phyloP scores from a whole-genome alignment of 805 yeast genomes.

The Zygosaccharomyces lentus region DNA sequence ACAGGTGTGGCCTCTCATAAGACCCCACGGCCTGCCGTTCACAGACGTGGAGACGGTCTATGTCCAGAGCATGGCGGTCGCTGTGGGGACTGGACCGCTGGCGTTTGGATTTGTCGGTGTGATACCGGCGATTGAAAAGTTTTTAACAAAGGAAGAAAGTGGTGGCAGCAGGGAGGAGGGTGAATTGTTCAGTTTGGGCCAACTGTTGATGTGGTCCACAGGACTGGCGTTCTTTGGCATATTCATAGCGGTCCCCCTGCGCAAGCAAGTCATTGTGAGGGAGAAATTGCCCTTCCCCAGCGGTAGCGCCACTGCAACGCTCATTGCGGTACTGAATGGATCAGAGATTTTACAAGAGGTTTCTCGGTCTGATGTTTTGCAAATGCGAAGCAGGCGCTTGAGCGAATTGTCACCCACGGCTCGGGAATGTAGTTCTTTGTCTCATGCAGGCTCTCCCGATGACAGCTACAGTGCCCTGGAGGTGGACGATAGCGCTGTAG shows the following conservation, averaged over 20 bases:
- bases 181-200: constrained; percentile 39
- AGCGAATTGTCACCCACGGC: constrained; percentile 21
- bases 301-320: constrained; percentile 92
- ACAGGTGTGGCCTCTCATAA: constrained; percentile 38
- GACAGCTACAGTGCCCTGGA: constrained; percentile 6
- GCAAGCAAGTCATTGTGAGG: constrained; percentile 80
- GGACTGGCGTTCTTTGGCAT: constrained; percentile 94
- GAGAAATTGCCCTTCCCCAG: constrained; percentile 91
- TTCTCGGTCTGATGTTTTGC: constrained; percentile 33
- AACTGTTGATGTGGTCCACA: constrained; percentile 73
- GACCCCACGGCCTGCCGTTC: constrained; percentile 42
- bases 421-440: constrained; percentile 4
- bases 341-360: constrained; percentile 45
- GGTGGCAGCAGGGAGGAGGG: constrained; percentile 44
- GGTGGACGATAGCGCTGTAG: not conserved
- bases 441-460: constrained; percentile 2
- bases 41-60: constrained; percentile 94
- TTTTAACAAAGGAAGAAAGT: constrained; percentile 71
- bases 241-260: constrained; percentile 84
- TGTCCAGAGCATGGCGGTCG: constrained; percentile 89
- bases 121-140: constrained; percentile 91
- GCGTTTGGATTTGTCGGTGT: constrained; percentile 95
- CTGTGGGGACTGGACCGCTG: constrained; percentile 95
- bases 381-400: constrained; percentile 30
- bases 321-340: constrained; percentile 82